phyloP scores from a whole-genome alignment of 352 stramenopile genomes.

The Ophiocytium majus region DNA sequence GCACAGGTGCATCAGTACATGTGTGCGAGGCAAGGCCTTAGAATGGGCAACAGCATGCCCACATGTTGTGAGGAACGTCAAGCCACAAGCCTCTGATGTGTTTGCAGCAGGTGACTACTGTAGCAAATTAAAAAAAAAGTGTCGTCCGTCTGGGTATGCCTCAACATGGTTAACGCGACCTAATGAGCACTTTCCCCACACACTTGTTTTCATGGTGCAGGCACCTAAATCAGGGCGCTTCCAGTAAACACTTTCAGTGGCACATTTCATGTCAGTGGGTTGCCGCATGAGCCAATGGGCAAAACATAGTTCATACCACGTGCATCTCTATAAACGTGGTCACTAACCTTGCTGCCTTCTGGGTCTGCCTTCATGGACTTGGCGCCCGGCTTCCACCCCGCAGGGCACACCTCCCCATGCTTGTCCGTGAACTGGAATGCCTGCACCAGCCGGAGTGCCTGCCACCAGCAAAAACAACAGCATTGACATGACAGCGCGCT shows the following conservation, averaged over 20 bases:
- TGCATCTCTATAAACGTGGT: too few relatives aligned
- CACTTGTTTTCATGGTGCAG: too few relatives aligned
- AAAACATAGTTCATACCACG: background rate
- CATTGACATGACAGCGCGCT: too few relatives aligned
- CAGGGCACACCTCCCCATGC: constrained; percentile 77
- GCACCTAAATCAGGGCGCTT: background rate
- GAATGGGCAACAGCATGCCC: background rate
- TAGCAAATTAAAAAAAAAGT: background rate
- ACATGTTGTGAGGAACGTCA: background rate
- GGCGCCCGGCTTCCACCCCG: constrained; percentile 77
- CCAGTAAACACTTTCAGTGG: too few relatives aligned
- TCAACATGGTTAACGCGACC: background rate
- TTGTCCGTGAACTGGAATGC: constrained; percentile 81
- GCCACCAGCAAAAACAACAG: too few relatives aligned
- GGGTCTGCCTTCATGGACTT: constrained; percentile 74
- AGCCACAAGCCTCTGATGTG: background rate
- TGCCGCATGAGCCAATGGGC: background rate
- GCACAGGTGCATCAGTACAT: background rate
- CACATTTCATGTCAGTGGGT: too few relatives aligned
- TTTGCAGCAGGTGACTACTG: background rate
- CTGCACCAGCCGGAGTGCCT: constrained; percentile 69
- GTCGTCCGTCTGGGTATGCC: background rate
- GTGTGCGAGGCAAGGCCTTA: background rate
- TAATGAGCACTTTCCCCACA: too few relatives aligned
- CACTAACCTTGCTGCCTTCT: constrained; percentile 57